phyloP scores from a whole-genome alignment of 1,284 basidiomycete genomes.

The Ustilago shanxiensis region DNA sequence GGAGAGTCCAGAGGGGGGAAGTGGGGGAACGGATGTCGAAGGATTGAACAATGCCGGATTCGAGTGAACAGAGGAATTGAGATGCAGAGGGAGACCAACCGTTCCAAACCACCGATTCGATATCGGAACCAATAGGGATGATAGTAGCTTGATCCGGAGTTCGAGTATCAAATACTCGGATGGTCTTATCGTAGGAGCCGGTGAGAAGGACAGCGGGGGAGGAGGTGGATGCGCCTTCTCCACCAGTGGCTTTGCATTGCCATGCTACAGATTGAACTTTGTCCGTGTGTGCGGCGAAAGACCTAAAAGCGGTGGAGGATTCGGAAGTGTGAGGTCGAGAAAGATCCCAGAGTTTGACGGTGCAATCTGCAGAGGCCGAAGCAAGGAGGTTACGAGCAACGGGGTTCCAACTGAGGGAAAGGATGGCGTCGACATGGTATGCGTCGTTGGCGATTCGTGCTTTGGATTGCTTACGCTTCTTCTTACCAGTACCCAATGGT shows the following conservation, averaged over 20 bases:
- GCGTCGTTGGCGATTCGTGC: constrained; percentile 78
- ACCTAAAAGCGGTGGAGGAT: constrained; percentile 77
- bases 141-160: constrained; percentile 83
- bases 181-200: constrained; percentile 92
- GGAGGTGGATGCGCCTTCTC: constrained; percentile 61
- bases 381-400: constrained; percentile 89
- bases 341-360: constrained; percentile 98
- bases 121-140: constrained; percentile 85
- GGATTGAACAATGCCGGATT: constrained; percentile 74
- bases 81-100: constrained; percentile 86
- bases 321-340: constrained; percentile 76
- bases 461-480: constrained; percentile 85
- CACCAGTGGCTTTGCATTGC: constrained; percentile 74
- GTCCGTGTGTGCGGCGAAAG: constrained; percentile 86
- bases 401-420: constrained; percentile 91
- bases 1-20: constrained; percentile 81
- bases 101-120: constrained; percentile 95
- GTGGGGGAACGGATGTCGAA: constrained; percentile 86
- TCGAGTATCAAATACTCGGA: constrained; percentile 91
- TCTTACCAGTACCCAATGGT: constrained; percentile 68
- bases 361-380: constrained; percentile 91
- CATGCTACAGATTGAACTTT: constrained; percentile 98
- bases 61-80: constrained; percentile 82
- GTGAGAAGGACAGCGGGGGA: constrained; percentile 88
- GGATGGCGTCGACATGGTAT: constrained; percentile 92